These are phyloP conservation scores for Phoenix roebelenii DNA, from an alignment of 176 grass and related monocot genomes.

Conservation along the genomic window DNA sequence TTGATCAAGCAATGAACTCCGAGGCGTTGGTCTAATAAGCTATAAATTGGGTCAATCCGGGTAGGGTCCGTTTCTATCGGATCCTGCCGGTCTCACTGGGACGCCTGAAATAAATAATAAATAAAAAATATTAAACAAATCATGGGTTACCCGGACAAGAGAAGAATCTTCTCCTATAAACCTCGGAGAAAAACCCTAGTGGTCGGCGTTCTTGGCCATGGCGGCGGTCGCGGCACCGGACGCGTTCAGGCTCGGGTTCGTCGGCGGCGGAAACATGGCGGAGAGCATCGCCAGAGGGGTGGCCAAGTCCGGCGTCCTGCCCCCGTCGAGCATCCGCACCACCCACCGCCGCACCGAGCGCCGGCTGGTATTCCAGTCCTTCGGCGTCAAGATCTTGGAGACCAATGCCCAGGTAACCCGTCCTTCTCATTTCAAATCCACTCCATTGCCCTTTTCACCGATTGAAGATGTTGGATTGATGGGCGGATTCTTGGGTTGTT, in stretches of 20 bases:
- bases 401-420: slow-evolving; percentile 52
- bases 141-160: too few species aligned
- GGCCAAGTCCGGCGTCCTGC: slow-evolving; percentile 61
- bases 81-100: too few species aligned
- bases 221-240: slow-evolving; percentile 21
- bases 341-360: slow-evolving; percentile 65
- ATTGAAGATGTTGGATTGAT: too few species aligned
- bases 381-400: slow-evolving; percentile 54
- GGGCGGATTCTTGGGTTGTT: too few species aligned
- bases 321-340: slow-evolving; percentile 58
- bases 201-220: slow-evolving; percentile 19
- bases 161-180: too few species aligned
- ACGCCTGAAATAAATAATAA: too few species aligned
- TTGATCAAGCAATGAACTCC: too few species aligned
- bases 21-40: too few species aligned
- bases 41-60: too few species aligned
- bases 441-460: background rate
- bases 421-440: background rate
- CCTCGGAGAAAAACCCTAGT: too few species aligned
- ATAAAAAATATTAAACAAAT: too few species aligned
- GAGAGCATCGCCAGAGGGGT: slow-evolving; percentile 93
- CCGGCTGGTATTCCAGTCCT: slow-evolving; percentile 41
- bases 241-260: slow-evolving; percentile 57
- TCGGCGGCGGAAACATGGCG: slow-evolving; percentile 81
- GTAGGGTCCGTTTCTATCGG: too few species aligned